Conservation (phyloP, 2,329 filamentous ascomycete genomes). For the Alternaria dauci region DNA sequence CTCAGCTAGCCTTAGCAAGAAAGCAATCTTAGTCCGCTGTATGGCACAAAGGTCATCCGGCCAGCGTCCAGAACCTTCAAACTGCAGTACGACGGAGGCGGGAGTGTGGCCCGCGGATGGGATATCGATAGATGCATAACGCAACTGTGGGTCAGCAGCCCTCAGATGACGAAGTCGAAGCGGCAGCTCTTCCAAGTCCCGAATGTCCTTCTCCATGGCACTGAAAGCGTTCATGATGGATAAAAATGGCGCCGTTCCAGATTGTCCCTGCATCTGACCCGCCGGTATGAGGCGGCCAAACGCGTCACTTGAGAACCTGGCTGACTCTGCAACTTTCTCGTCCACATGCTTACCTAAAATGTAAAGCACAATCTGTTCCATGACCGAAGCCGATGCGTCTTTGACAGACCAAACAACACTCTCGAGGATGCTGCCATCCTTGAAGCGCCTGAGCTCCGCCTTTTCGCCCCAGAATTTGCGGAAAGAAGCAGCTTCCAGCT, state of each 20-base stretch:
- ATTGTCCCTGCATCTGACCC: conserved; percentile 45
- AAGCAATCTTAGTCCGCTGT: conserved; percentile 92
- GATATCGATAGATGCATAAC: conserved; percentile 72
- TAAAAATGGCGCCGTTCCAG: conserved; percentile 68
- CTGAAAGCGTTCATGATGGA: conserved; percentile 74
- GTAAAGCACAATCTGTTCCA: conserved; percentile 81
- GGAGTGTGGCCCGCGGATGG: conserved; percentile 63
- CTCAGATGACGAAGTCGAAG: conserved; percentile 84
- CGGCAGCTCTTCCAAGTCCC: conserved; percentile 81
- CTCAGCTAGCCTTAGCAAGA: conserved; percentile 76
- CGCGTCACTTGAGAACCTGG: conserved; percentile 57
- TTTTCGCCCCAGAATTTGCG: conserved; percentile 95
- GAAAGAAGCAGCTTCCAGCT: conserved; percentile 81
- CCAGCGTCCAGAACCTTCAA: conserved; percentile 93
- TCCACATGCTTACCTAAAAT: conserved; percentile 75
- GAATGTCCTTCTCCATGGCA: conserved; percentile 77
- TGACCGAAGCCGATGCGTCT: conserved; percentile 68
- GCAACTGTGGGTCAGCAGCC: conserved; percentile 74
- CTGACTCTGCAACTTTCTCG: conserved; percentile 60
- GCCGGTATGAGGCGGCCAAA: conserved; percentile 57
- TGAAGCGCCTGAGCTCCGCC: conserved; percentile 91
- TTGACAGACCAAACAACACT: conserved; percentile 82
- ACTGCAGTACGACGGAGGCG: conserved; percentile 84
- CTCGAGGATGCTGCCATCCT: conserved; percentile 92
- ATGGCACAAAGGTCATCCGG: conserved; percentile 91